phyloP scores from a whole-genome alignment of 2,329 filamentous ascomycete species.

The Diplodia scrobiculata region DNA sequence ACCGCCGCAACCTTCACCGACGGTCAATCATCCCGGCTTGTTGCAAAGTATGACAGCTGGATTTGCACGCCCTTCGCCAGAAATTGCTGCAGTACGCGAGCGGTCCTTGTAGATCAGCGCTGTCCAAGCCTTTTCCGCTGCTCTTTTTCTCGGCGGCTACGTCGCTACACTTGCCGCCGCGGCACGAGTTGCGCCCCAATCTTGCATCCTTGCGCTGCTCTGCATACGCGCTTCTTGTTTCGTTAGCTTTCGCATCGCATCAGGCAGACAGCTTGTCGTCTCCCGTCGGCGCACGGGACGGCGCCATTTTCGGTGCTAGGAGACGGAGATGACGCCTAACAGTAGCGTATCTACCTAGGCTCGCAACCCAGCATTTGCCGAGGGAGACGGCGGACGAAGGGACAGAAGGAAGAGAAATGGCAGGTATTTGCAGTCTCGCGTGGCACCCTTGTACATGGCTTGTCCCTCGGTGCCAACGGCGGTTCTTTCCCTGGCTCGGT shows the following conservation, averaged over 20 bases:
- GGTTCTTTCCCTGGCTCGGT: slow-evolving; percentile 6
- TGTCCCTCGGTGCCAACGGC: neutral
- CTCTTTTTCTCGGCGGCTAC: slow-evolving; percentile 4
- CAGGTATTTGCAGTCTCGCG: slow-evolving; percentile 1
- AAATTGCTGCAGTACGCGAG: slow-evolving; percentile 2
- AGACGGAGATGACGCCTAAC: neutral
- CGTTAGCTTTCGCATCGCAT: neutral
- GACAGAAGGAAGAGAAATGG: neutral
- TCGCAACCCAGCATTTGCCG: neutral
- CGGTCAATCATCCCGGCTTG: neutral
- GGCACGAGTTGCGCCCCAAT: neutral
- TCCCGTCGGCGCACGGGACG: neutral
- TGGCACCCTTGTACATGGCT: slow-evolving; percentile 13
- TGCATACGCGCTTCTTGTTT: neutral
- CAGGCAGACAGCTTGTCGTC: slow-evolving; percentile 8
- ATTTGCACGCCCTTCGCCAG: slow-evolving; percentile 6
- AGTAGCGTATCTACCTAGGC: neutral
- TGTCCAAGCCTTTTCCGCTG: slow-evolving; percentile 1
- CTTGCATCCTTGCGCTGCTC: neutral
- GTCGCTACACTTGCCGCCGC: slow-evolving; percentile 15
- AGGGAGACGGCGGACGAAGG: neutral
- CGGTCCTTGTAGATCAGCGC: slow-evolving; percentile 18
- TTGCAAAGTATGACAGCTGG: neutral
- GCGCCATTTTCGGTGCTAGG: neutral
- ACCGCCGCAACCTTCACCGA: slow-evolving; percentile 10